Base-by-base conservation (phyloP, 257 asterid genomes). In the Datura wrightii region DNA sequence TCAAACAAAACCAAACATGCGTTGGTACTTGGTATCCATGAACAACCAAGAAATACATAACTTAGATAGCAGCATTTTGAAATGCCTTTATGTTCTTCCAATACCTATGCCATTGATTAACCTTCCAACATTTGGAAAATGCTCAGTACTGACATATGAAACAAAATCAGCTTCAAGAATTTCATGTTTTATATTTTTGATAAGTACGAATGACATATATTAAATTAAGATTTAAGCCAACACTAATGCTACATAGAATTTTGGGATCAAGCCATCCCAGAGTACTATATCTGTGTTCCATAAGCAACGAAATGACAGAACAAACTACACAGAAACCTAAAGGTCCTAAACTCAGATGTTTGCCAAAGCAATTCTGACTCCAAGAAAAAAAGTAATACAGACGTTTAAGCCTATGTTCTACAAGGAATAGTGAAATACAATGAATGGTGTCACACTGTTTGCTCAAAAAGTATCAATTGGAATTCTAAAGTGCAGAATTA, bases 141-240 rank as follows among this genome's bases (percentile, higher is more conserved):
- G 59, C 19, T 10, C 8, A 11, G 9, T 46, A 74, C 41, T 48
- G 10, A 3, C n/a, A 18, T 0, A 24, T 36, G 3, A 74, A 74
- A 39, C 42, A 44, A 72, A 74, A 44, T 14, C 42, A 71, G n/a
- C 56, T 71, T 44, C 56, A 71, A 44, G 31, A 71, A 71, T 42
- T 9, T 24, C 39, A 44, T 8, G 5, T 41, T 8, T 18, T 2
- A 71, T 71, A 11, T 1, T 44, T 71, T 24, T 71, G 18, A 0
- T 0, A 46, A 46, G 80, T 11, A 71, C 5, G 0, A 42, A 70
- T 0, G 6, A n/a, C n/a, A 71, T 10, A 42, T 19, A 74, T 11
- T 48, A 74, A 48, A 74, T 8, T 74, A 74, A 6, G 80, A 48
- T 48, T 8, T 74, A 74, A 6, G 80, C 80, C 58, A 46, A 31